Base-by-base conservation (phyloP, 2,329 filamentous ascomycete species). In the Chaetomium globosum region DNA sequence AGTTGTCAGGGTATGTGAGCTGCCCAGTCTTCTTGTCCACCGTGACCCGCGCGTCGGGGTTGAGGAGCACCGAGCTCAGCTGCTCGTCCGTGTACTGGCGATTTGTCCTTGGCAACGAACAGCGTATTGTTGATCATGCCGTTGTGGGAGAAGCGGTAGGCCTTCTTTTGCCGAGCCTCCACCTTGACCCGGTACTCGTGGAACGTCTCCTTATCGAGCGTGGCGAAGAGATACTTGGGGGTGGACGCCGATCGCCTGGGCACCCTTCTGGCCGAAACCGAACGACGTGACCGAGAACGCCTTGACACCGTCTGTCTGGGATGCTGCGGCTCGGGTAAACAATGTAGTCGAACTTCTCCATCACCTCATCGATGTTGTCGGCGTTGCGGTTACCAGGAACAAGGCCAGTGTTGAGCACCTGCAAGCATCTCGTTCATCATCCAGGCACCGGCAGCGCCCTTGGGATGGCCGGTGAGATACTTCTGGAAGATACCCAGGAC, bases 281-380 rank as follows among this genome's bases (percentile, higher is more conserved):
- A 99, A 99, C 0, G 96, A 99, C 7, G 96, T 99, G 69, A 99
- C 92, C 0, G 93, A 97, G 85, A 99, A 98, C 16, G 95, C 96
- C 82, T 98, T 99, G 83, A 99, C 85, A 69, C 95, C 95, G 74
- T 99, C 95, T 8, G 95, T 99, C 82, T 99, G 95, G 95, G 73
- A 99, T 93, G 78, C 88, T 91, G 73, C 91, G 91, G 80, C 91
- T 97, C 55, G 95, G 95, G 80, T 97, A 99, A 69, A 98, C 92
- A 72, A 99, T 96, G 81, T 97, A 91, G 77, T 99, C 95, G 73
- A 95, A 99, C 77, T 97, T 87, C 84, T 98, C 94, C 91, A 99
- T 96, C 72, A 93, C 85, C 76, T 93, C 87, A 77, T 99, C 95
- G 63, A 99, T 88, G 72, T 99, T 99, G 82, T 99, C 95, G 59